Base-by-base conservation (phyloP, 345 rosid genomes). In the Euphorbia pulcherrima region DNA sequence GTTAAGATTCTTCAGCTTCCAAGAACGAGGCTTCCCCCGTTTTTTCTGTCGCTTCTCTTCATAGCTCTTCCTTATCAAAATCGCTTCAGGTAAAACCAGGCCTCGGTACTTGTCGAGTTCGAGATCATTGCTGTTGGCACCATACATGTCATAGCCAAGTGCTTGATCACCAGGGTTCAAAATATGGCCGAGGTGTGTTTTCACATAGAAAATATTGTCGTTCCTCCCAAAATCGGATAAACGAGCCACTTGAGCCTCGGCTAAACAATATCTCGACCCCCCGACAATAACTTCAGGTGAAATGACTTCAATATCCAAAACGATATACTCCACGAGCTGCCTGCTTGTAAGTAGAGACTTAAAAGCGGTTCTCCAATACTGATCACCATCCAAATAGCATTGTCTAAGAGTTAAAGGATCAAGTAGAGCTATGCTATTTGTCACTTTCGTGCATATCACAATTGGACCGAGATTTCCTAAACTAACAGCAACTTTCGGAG, bases 281-380 rank as follows among this genome's bases (percentile, higher is more conserved):
- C 69, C 81, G 50, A 78, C 21, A 33, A 16, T 69, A 24, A 73
- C 77, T 39, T 82, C 86, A 18, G 72, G 62, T 44, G 78, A 48
- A 24, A 77, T 68, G 1, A 68, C 10, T 30, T 86, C 90, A 24
- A 84, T 74, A 62, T 84, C 85, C 9, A 82, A 78, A 40, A 86
- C 88, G 69, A 82, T 71, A 76, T 84, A 86, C 77, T 83, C 83
- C 41, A 82, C 87, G 48, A 86, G 85, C n/a, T 84, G 90, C 66
- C 84, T 78, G 55, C 87, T 84, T 5, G 80, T 73, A 16, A 83
- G 78, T n/a, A 84, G 68, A 66, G 87, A 78, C 62, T 71, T 60
- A 48, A 86, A 86, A 6, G 83, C 68, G 1, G 80, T 33, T 58
- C 84, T 76, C 74, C 75, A 86, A 39, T 86, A 84, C 83, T 84